Percentiles rank a stretch among this genome's conserved stretches.
phyloP scores from a whole-genome alignment of 2,329 filamentous ascomycete genomes.

The Eutypa lata region DNA sequence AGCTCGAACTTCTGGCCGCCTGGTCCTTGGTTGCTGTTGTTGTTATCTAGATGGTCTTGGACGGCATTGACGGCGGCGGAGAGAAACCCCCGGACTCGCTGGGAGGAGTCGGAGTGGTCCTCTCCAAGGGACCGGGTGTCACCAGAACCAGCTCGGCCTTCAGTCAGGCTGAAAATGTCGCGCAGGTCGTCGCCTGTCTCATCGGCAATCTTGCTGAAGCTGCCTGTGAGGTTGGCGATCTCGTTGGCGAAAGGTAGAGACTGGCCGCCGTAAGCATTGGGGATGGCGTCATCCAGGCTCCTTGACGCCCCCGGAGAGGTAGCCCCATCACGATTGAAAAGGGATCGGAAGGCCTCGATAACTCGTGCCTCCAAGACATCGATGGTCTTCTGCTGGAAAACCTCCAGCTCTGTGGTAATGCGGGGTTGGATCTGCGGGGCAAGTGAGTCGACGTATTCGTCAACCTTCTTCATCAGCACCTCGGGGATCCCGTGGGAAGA shows the following conservation, averaged over 20 bases:
- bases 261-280: slow-evolving; percentile 38
- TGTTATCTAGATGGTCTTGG: slow-evolving; percentile 37
- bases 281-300: slow-evolving; percentile 30
- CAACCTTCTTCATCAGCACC: slow-evolving; percentile 40
- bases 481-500: slow-evolving; percentile 38
- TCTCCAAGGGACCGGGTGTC: slow-evolving; percentile 27
- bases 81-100: slow-evolving; percentile 34
- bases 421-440: slow-evolving; percentile 44
- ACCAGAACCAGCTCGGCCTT: slow-evolving; percentile 18
- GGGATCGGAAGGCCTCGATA: slow-evolving; percentile 40
- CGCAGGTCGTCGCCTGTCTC: slow-evolving; percentile 39
- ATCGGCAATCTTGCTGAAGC: slow-evolving; percentile 37
- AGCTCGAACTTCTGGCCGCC: slow-evolving; percentile 34
- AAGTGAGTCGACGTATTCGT: slow-evolving; percentile 45
- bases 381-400: slow-evolving; percentile 43
- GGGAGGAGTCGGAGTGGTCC: slow-evolving; percentile 8
- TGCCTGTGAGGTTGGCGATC: slow-evolving; percentile 38
- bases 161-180: slow-evolving; percentile 42
- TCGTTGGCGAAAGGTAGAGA: slow-evolving; percentile 45
- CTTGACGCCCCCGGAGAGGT: slow-evolving; percentile 16
- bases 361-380: slow-evolving; percentile 43
- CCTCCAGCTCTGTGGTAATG: slow-evolving; percentile 41
- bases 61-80: slow-evolving; percentile 39
- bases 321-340: slow-evolving; percentile 35
- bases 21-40: slow-evolving; percentile 18